Evolutionary conservation across 2,329 filamentous ascomycete genomes (phyloP).

Genomic region (Pochonia chlamydosporia): DNA sequence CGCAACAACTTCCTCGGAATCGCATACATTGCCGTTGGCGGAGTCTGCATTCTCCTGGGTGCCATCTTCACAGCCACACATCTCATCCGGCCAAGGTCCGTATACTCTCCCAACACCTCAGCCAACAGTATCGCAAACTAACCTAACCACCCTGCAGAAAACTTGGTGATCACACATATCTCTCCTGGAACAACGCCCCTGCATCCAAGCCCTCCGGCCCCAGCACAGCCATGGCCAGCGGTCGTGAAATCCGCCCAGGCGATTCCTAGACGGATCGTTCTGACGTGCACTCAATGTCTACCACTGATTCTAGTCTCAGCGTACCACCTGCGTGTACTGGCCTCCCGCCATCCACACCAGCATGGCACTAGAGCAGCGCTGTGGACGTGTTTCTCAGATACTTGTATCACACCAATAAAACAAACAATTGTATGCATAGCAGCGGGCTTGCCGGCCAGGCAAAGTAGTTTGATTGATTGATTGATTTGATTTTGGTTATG

Average conservation of each 20-base stretch:
- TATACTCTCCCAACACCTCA: slow-evolving; percentile 10
- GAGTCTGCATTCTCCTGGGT: slow-evolving; percentile 85
- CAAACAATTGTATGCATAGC: neutral
- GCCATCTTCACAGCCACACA: slow-evolving; percentile 85
- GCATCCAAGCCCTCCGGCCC: slow-evolving; percentile 35
- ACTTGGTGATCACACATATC: slow-evolving; percentile 94
- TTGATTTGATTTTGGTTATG: neutral
- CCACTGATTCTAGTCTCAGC: neutral
- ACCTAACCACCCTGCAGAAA: slow-evolving; percentile 56
- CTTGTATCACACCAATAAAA: neutral
- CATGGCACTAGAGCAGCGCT: neutral
- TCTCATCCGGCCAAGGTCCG: slow-evolving; percentile 81
- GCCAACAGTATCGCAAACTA: too few relatives aligned
- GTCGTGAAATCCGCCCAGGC: slow-evolving; percentile 48
- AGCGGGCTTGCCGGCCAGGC: neutral
- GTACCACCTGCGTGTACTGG: neutral
- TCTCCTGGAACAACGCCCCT: slow-evolving; percentile 79
- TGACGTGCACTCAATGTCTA: slow-evolving; percentile 10
- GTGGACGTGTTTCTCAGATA: neutral
- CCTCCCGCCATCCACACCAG: neutral
- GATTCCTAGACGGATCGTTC: slow-evolving; percentile 33
- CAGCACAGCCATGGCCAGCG: slow-evolving; percentile 41
- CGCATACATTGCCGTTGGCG: slow-evolving; percentile 89
- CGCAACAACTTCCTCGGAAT: slow-evolving; percentile 95
- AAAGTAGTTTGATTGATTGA: neutral